These are phyloP conservation scores for Nicotiana sylvestris DNA, from an alignment of 257 asterid species.

Conservation along the genomic window DNA sequence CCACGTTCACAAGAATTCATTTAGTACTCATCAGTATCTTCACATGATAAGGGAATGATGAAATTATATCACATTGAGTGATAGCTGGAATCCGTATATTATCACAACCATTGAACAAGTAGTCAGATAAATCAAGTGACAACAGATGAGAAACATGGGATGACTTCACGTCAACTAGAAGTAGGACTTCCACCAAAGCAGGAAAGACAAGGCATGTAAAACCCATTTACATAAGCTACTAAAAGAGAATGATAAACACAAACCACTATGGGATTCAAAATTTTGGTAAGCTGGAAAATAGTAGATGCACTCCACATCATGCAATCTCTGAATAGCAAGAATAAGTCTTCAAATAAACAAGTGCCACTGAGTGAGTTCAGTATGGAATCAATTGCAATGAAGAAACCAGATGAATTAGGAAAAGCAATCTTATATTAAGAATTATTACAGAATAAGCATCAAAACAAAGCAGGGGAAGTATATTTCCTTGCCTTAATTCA, in stretches of 20 bases:
- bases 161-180: slow-evolving; percentile 2
- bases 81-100: background rate
- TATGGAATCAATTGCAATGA: background rate
- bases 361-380: background rate
- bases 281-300: background rate
- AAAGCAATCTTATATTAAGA: background rate
- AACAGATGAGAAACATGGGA: background rate
- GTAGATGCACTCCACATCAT: background rate
- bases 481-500: slow-evolving; percentile 48
- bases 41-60: background rate
- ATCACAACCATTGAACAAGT: background rate
- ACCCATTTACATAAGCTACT: background rate
- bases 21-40: background rate
- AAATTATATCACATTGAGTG: background rate
- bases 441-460: background rate
- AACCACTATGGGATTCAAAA: background rate
- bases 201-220: background rate
- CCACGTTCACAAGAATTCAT: background rate
- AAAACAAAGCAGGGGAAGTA: background rate
- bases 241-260: background rate
- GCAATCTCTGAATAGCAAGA: slow-evolving; percentile 1
- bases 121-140: background rate
- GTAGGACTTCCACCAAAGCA: background rate
- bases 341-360: background rate
- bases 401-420: background rate